phyloP scores from a whole-genome alignment of 2,329 filamentous ascomycete genomes.

The Colletotrichum sp. region DNA sequence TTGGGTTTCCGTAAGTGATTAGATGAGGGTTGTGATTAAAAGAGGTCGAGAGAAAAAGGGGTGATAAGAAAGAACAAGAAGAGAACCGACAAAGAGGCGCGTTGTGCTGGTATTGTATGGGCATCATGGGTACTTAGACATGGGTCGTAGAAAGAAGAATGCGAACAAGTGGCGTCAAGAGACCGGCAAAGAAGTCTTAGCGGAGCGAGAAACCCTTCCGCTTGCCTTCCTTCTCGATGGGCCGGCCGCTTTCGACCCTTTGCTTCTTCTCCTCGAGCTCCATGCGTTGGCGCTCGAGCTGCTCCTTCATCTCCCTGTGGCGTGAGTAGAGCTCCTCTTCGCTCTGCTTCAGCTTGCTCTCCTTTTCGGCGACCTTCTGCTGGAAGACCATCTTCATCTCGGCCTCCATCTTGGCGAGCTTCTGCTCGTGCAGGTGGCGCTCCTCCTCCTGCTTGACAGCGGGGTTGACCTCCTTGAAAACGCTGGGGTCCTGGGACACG shows the following conservation, averaged over 20 bases:
- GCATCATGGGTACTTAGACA: conserved; percentile 64
- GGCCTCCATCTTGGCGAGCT: conserved; percentile 99
- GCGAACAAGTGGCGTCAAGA: conserved; percentile 9
- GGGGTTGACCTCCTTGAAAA: conserved; percentile 99
- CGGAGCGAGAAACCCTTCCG: conserved; percentile 99
- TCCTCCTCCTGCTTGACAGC: conserved; percentile 99
- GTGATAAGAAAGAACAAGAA: conserved; percentile 23
- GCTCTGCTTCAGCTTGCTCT: conserved; percentile 99
- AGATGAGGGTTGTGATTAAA: conserved; percentile 22
- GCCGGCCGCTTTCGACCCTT: conserved; percentile 92
- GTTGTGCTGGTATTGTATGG: conserved; percentile 63
- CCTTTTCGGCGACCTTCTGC: conserved; percentile 99
- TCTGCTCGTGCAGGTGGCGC: conserved; percentile 96
- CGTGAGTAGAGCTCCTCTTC: conserved; percentile 98
- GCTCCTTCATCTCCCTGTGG: conserved; percentile 99
- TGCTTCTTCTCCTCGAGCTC: conserved; percentile 99
- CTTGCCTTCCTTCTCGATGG: conserved; percentile 97
- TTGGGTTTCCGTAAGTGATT: conserved; percentile 34
- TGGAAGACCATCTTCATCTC: conserved; percentile 99
- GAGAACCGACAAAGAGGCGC: conserved; percentile 48
- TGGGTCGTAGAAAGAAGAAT: conserved; percentile 50
- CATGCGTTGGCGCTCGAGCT: conserved; percentile 90
- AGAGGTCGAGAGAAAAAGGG: conserved; percentile 22
- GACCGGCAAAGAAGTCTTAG: conserved; percentile 54
- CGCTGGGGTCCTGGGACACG: conserved; percentile 96